phyloP scores from a whole-genome alignment of 345 rosid genomes.

The Ailanthus altissimus region DNA sequence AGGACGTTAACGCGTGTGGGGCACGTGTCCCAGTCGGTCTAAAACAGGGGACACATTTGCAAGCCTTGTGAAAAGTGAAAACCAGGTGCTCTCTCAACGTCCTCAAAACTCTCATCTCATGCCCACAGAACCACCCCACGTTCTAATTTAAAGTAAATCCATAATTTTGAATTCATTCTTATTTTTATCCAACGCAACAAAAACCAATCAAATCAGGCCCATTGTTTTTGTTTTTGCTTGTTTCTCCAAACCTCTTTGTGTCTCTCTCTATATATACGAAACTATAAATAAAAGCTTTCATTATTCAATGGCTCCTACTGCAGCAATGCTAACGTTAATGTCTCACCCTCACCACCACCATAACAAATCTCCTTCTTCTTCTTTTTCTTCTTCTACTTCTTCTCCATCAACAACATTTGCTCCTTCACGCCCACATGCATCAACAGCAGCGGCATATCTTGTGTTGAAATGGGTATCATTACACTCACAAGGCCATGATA shows the following conservation, averaged over 20 bases:
- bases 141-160: too few species aligned
- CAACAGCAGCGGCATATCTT: slow-evolving; percentile 8
- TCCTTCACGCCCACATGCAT: slow-evolving; percentile 10
- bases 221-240: background rate
- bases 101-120: too few species aligned
- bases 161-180: background rate
- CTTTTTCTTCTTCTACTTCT: background rate
- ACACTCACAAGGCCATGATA: background rate
- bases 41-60: too few species aligned
- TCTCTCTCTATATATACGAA: too few species aligned
- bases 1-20: too few species aligned
- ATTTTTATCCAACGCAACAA: background rate
- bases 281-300: too few species aligned
- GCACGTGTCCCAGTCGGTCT: too few species aligned
- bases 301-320: slow-evolving; percentile 58
- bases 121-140: too few species aligned
- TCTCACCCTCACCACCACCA: slow-evolving; percentile 22
- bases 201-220: slow-evolving; percentile 3
- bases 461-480: slow-evolving; percentile 27
- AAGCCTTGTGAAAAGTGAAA: background rate
- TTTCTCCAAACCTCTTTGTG: background rate
- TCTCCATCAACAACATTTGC: slow-evolving; percentile 21
- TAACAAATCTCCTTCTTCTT: slow-evolving; percentile 13
- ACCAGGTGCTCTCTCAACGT: background rate
- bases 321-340: slow-evolving; percentile 61